Conservation (phyloP, 192 early-diverging fungal genomes). For the Podila verticillata region DNA sequence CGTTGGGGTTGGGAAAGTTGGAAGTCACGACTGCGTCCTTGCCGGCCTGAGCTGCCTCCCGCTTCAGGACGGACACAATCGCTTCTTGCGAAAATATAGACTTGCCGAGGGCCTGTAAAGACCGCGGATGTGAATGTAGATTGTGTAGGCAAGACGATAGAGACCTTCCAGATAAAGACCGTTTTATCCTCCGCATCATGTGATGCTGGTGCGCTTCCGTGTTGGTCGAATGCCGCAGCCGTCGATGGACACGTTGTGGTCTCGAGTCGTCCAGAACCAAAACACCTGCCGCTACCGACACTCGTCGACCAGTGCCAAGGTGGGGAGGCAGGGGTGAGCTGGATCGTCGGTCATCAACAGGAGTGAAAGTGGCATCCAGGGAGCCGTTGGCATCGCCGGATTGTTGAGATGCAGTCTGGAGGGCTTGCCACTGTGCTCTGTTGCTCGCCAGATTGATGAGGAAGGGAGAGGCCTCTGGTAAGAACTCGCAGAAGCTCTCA, state of each 20-base stretch:
- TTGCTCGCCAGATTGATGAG: constrained; percentile 68
- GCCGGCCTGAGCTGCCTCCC: constrained; percentile 43
- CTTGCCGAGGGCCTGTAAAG: constrained; percentile 4
- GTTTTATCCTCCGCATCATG: constrained; percentile 24
- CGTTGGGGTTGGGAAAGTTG: neutral
- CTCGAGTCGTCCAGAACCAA: constrained; percentile 32
- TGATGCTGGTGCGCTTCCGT: constrained; percentile 16
- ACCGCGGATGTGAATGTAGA: constrained; percentile 26
- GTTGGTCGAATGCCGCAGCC: constrained; percentile 25
- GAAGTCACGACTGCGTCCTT: constrained; percentile 14
- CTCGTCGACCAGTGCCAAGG: constrained; percentile 26
- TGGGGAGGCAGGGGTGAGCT: constrained; percentile 19
- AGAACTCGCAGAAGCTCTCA: constrained; percentile 79
- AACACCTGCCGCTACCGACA: constrained; percentile 47
- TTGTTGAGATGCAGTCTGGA: constrained; percentile 34
- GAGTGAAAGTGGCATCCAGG: constrained; percentile 9
- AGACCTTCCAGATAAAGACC: constrained; percentile 20
- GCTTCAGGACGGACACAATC: constrained; percentile 56
- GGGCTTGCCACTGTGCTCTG: constrained; percentile 62
- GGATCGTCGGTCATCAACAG: neutral
- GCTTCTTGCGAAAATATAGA: constrained; percentile 30
- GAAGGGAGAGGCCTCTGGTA: constrained; percentile 71
- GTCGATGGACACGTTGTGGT: constrained; percentile 19
- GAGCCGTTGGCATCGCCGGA: constrained; percentile 24
- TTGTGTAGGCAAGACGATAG: constrained; percentile 25